Percentiles rank a stretch among this genome's conserved stretches.
These are phyloP conservation scores for Monilinia fructigena DNA, from an alignment of 2,329 filamentous ascomycete species.

Conservation along the genomic window DNA sequence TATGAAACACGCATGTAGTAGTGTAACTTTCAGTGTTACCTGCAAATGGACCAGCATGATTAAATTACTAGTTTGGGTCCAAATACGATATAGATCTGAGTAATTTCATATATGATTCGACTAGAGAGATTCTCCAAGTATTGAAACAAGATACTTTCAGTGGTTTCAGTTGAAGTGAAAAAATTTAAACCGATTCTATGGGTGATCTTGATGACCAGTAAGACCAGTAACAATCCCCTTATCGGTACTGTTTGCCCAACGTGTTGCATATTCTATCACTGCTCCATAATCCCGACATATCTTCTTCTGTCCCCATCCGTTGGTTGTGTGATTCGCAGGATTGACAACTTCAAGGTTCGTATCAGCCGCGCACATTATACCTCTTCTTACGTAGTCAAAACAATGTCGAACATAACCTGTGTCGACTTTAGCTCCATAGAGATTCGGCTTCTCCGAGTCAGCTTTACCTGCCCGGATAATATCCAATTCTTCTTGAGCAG, in stretches of 20 bases:
- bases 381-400: neutral
- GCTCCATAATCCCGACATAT: neutral
- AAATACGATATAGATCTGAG: too few species aligned
- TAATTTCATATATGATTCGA: too few species aligned
- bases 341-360: neutral
- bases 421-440: neutral
- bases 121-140: too few species aligned
- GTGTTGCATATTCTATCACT: neutral
- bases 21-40: too few species aligned
- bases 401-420: neutral
- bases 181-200: too few species aligned
- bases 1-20: too few species aligned
- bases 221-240: neutral
- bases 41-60: too few species aligned
- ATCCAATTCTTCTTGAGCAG: neutral
- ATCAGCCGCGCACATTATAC: neutral
- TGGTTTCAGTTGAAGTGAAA: too few species aligned
- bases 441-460: too few species aligned
- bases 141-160: too few species aligned
- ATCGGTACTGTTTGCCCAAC: neutral
- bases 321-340: neutral
- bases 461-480: neutral
- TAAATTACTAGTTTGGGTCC: too few species aligned
- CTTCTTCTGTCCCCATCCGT: neutral
- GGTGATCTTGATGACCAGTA: neutral